Conservation (phyloP, 2,329 filamentous ascomycete species). For the Gyromitra esculenta region DNA sequence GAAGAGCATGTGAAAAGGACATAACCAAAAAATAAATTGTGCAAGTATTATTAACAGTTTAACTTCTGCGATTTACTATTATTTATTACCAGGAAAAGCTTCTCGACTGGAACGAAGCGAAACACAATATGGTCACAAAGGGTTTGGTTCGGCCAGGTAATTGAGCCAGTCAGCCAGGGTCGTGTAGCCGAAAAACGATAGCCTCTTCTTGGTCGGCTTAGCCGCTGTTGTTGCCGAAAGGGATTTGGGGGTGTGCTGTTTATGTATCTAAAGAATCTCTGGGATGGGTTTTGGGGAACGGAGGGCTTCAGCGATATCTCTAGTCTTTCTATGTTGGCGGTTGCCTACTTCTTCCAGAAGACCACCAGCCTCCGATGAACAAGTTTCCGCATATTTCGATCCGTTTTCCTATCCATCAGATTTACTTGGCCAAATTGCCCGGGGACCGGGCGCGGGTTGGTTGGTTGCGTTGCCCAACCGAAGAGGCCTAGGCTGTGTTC, state of each 20-base stretch:
- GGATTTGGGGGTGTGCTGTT: constrained; percentile 31
- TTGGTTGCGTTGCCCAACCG: constrained; percentile 43
- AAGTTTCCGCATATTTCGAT: constrained; percentile 26
- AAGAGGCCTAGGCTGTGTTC: constrained; percentile 46
- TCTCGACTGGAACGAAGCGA: constrained; percentile 37
- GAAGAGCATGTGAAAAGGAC: constrained; percentile 21
- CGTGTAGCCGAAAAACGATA: constrained; percentile 39
- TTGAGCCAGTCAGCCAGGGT: constrained; percentile 46
- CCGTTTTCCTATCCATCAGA: constrained; percentile 20
- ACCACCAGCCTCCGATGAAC: constrained; percentile 22
- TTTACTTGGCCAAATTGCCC: constrained; percentile 34
- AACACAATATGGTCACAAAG: constrained; percentile 29
- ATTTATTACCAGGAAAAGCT: constrained; percentile 22
- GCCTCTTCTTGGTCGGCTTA: constrained; percentile 27
- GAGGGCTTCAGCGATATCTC: constrained; percentile 5
- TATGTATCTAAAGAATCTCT: constrained; percentile 18
- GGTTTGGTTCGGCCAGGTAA: constrained; percentile 39
- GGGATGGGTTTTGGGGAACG: neutral
- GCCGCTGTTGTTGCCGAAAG: constrained; percentile 17
- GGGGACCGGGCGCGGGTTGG: constrained; percentile 44
- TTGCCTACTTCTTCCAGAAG: constrained; percentile 44
- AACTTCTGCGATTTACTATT: neutral
- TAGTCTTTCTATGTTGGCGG: constrained; percentile 30
- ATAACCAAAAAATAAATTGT: neutral
- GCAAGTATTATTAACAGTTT: neutral